Percentiles rank a stretch among this genome's conserved stretches.
phyloP scores from a whole-genome alignment of 192 early-diverging fungal species.

The Coemansia sp. region DNA sequence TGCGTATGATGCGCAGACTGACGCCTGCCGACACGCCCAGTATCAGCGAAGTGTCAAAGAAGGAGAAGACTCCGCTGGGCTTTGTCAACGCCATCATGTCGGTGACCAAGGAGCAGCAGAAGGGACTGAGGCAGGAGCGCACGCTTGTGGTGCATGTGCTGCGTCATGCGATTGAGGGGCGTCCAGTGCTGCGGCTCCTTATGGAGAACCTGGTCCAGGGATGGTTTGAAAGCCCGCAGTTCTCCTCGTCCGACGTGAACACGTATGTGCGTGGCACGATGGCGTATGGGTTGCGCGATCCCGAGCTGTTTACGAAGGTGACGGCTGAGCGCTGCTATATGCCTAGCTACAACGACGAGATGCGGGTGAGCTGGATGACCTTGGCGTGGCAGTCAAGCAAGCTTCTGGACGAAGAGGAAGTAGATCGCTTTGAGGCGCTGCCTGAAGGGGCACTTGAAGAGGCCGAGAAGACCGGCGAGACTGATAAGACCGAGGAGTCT shows the following conservation, averaged over 20 bases:
- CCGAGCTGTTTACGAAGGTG: slow-evolving; percentile 65
- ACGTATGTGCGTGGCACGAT: slow-evolving; percentile 65
- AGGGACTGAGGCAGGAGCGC: slow-evolving; percentile 74
- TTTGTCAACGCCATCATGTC: slow-evolving; percentile 61
- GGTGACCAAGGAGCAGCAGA: slow-evolving; percentile 56
- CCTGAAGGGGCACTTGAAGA: slow-evolving; percentile 6
- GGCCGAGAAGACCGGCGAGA: background rate
- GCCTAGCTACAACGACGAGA: slow-evolving; percentile 62
- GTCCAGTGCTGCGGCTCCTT: slow-evolving; percentile 56
- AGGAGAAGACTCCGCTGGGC: slow-evolving; percentile 37
- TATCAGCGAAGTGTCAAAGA: slow-evolving; percentile 16
- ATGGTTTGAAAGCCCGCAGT: slow-evolving; percentile 72
- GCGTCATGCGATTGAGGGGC: slow-evolving; percentile 81
- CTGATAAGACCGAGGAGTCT: slow-evolving; percentile 5
- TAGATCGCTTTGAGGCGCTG: slow-evolving; percentile 31
- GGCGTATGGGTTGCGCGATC: slow-evolving; percentile 60
- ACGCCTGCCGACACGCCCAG: slow-evolving; percentile 16
- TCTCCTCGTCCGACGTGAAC: slow-evolving; percentile 63
- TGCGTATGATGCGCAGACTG: slow-evolving; percentile 33
- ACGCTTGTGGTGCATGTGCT: slow-evolving; percentile 82
- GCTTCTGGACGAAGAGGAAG: slow-evolving; percentile 44
- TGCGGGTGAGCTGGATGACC: slow-evolving; percentile 61
- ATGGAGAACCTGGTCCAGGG: slow-evolving; percentile 76
- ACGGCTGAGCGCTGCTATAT: slow-evolving; percentile 63
- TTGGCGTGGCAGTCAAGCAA: slow-evolving; percentile 50